Evolutionary conservation across 2,329 filamentous ascomycete genomes (phyloP), one percentile per base, ranked within the genome.

Genomic region (Tolypocladium tundrense): DNA sequence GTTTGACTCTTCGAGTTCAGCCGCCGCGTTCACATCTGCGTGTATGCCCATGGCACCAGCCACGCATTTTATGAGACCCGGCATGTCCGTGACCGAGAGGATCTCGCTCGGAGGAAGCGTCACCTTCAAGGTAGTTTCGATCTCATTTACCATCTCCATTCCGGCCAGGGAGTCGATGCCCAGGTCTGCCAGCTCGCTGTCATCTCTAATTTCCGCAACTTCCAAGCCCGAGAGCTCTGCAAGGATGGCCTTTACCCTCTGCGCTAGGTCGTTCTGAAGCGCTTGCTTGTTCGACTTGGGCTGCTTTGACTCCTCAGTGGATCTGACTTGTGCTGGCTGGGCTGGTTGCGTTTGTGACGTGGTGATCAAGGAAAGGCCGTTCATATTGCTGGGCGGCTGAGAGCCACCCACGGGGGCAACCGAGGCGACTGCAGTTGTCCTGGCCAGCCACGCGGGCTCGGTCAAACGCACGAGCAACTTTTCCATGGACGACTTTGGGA

Each of bases 121-220:
- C 53, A 66, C 68, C 5, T 70, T 67, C 57, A 79, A 77, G 0
- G 61, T 61, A 1, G 56, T 55, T 48, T 77, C 72, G 2, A 78
- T 60, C 55, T 80, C 78, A 2, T 68, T 68, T 0, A 66, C 70
- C 54, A 80, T 60, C 61, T 81, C 78, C 73, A 79, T 79, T 0
- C 70, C 75, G 71, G 78, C 75, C 0, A 81, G 67, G 0, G 78
- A 81, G 63, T 81, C 78, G 39, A 80, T 77, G 1, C 78, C 78
- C 3, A 79, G 58, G 43, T 78, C 74, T 8, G 67, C 70, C n/a
- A 79, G 67, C 19, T 68, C 60, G 8, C 64, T 64, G 21, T 73
- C 69, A 33, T 63, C 56, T 37, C 69, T 67, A 19, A 79, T 72
- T 35, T 77, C 73, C 5, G 65, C 57, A 0, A 63, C 33, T 27